phyloP scores from a whole-genome alignment of 164 flowering plant genomes.

The Dillenia suffruticosa region DNA sequence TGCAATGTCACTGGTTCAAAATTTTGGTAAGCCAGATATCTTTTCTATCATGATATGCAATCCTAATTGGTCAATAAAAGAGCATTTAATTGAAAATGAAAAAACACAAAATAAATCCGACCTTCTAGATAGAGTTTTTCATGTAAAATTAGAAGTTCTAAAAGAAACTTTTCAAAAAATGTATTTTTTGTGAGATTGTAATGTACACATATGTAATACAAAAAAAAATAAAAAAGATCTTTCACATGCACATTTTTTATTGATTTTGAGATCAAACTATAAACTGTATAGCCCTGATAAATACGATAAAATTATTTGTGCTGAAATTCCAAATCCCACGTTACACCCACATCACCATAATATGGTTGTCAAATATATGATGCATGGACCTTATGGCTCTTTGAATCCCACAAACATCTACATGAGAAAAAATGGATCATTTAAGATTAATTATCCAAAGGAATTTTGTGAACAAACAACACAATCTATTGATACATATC shows the following conservation, averaged over 20 bases:
- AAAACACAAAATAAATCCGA: conserved; percentile 15
- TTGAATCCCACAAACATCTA: background rate
- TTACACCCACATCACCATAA: background rate
- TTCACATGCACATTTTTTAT: conserved; percentile 19
- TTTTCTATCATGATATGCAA: conserved; percentile 26
- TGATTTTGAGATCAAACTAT: background rate
- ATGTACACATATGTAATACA: conserved; percentile 13
- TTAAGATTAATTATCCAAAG: conserved; percentile 9
- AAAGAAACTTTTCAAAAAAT: background rate
- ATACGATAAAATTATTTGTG: conserved; percentile 8
- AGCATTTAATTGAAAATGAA: background rate
- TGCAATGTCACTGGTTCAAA: conserved; percentile 17
- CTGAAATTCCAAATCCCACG: conserved; percentile 6
- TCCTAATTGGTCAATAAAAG: conserved; percentile 5
- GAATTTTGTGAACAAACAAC: background rate
- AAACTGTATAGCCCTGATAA: conserved; percentile 1
- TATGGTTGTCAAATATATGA: conserved; percentile 15
- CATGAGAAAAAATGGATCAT: conserved; percentile 9
- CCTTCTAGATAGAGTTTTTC: conserved; percentile 10
- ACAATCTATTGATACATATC: conserved; percentile 5
- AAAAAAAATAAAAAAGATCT: conserved; percentile 19
- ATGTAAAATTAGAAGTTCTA: conserved; percentile 13
- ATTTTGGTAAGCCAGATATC: conserved; percentile 11
- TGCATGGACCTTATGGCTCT: conserved; percentile 19
- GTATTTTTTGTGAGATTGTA: conserved; percentile 8